These are phyloP conservation scores for Populus pruinosa DNA, from an alignment of 345 rosid species.

Conservation along the genomic window DNA sequence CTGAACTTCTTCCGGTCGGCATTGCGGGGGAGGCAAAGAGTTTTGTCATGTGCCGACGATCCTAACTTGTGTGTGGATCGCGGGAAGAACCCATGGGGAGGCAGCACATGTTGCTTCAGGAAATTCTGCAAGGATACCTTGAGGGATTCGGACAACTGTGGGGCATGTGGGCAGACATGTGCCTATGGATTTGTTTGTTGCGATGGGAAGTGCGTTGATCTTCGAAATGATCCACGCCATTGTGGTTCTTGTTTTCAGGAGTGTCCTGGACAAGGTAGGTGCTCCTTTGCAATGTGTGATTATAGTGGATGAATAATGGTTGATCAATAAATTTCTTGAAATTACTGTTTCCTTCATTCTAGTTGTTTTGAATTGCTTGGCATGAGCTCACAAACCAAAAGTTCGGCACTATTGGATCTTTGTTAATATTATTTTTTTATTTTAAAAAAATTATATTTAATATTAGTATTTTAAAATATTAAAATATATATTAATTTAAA, in stretches of 20 bases:
- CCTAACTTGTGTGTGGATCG: slow-evolving; percentile 25
- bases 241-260: slow-evolving; percentile 34
- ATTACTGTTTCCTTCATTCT: not conserved
- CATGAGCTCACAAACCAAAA: too few relatives aligned
- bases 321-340: not conserved
- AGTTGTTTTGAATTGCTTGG: not conserved
- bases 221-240: slow-evolving; percentile 24
- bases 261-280: slow-evolving; percentile 17
- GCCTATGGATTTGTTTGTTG: slow-evolving; percentile 30
- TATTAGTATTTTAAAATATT: too few relatives aligned
- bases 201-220: slow-evolving; percentile 30
- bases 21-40: slow-evolving; percentile 22
- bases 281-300: slow-evolving; percentile 31
- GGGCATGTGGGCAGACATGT: slow-evolving; percentile 29
- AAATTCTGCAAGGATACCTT: slow-evolving; percentile 25
- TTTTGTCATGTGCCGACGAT: slow-evolving; percentile 26
- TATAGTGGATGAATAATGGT: slow-evolving; percentile 17
- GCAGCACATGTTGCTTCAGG: slow-evolving; percentile 30
- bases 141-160: slow-evolving; percentile 30
- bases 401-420: too few relatives aligned
- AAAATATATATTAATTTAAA: too few relatives aligned
- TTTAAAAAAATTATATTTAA: too few relatives aligned
- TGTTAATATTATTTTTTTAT: too few relatives aligned
- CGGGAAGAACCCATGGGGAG: slow-evolving; percentile 39
- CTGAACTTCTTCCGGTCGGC: slow-evolving; percentile 16